These are phyloP conservation scores for Fusarium continuum DNA, from an alignment of 2,329 filamentous ascomycete genomes.

Conservation along the genomic window DNA sequence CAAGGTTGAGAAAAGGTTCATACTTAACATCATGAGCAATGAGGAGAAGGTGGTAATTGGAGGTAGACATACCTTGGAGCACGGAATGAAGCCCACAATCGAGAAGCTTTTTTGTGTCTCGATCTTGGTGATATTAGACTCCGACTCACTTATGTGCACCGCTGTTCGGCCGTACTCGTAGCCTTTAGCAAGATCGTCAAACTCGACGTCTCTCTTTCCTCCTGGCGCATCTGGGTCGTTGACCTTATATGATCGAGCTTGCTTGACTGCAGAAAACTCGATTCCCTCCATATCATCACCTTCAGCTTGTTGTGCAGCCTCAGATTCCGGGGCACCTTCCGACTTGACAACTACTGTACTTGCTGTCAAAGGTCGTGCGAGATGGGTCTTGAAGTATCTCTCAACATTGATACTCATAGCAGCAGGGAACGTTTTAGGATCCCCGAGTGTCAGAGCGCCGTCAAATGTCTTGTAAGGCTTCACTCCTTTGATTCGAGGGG, in stretches of 20 bases:
- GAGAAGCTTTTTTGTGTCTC: constrained; percentile 79
- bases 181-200: constrained; percentile 87
- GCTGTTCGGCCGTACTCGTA: constrained; percentile 94
- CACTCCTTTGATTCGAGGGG: constrained; percentile 78
- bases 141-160: constrained; percentile 86
- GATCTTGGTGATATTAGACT: constrained; percentile 88
- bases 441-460: constrained; percentile 81
- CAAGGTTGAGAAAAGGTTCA: constrained; percentile 86
- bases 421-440: constrained; percentile 75
- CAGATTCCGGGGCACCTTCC: constrained; percentile 57
- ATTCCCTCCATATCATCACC: constrained; percentile 60
- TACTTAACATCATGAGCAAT: constrained; percentile 62
- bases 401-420: constrained; percentile 87
- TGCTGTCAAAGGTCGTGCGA: constrained; percentile 77
- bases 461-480: constrained; percentile 82
- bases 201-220: constrained; percentile 82
- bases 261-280: constrained; percentile 76
- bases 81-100: constrained; percentile 86
- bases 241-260: constrained; percentile 81
- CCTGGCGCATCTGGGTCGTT: constrained; percentile 77
- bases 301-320: constrained; percentile 61
- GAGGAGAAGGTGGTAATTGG: not conserved
- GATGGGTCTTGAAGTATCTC: constrained; percentile 86
- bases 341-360: constrained; percentile 75
- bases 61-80: constrained; percentile 65